phyloP scores from a whole-genome alignment of 352 stramenopile genomes.

The Globisporangium middletonii region DNA sequence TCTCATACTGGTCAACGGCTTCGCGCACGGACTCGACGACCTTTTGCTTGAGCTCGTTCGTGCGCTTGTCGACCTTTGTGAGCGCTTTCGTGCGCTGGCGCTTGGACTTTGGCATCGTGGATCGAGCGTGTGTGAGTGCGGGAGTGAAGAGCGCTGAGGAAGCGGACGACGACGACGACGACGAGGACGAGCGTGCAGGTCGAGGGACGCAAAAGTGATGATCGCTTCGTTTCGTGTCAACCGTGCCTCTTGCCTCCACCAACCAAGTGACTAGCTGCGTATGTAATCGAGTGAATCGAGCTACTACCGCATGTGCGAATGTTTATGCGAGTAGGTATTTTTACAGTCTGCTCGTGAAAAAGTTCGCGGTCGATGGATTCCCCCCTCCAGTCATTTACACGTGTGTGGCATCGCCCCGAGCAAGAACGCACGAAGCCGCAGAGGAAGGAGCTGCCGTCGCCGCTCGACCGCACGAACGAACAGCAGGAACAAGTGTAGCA shows the following conservation, averaged over 20 bases:
- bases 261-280: constrained; percentile 28
- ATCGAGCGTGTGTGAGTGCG: not conserved
- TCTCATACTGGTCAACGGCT: constrained; percentile 90
- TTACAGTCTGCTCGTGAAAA: too few relatives aligned
- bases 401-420: not conserved
- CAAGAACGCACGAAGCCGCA: not conserved
- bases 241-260: constrained; percentile 24
- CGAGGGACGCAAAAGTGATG: constrained; percentile 8
- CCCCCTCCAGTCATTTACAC: too few relatives aligned
- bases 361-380: too few relatives aligned
- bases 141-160: not conserved
- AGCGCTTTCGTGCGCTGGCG: constrained; percentile 87
- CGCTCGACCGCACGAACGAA: not conserved
- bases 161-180: not conserved
- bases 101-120: constrained; percentile 82
- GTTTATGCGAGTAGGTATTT: too few relatives aligned
- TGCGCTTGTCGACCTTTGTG: constrained; percentile 96
- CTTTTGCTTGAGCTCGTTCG: constrained; percentile 93
- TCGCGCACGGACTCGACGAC: constrained; percentile 93
- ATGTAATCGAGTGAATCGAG: not conserved
- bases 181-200: not conserved
- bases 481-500: constrained; percentile 3
- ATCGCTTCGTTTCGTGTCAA: constrained; percentile 13
- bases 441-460: constrained; percentile 16
- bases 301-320: too few relatives aligned